These are phyloP conservation scores for Penicillium coffeae DNA, from an alignment of 495 filamentous ascomycete genomes.

Conservation along the genomic window DNA sequence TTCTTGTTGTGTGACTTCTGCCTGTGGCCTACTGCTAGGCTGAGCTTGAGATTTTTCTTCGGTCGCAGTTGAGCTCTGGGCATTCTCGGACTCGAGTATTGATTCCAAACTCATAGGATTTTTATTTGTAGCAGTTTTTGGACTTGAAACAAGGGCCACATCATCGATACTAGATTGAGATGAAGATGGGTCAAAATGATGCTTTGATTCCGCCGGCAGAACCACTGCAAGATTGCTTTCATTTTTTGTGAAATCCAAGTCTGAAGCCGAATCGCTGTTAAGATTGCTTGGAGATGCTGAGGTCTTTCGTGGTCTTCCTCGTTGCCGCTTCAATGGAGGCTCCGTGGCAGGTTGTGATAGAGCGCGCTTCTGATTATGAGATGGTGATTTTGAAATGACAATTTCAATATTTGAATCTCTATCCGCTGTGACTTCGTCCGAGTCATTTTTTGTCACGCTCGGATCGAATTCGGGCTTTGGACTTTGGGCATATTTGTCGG, in stretches of 20 bases:
- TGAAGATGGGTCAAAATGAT: too few species aligned
- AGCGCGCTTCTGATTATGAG: constrained; percentile 9
- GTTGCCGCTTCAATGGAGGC: constrained; percentile 18
- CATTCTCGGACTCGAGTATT: too few species aligned
- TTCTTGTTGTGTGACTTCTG: too few species aligned
- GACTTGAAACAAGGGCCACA: neutral
- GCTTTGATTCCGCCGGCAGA: neutral
- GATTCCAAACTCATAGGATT: too few species aligned
- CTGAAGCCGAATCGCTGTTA: neutral
- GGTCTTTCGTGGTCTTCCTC: constrained; percentile 15
- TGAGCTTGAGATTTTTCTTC: too few species aligned
- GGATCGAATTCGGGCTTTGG: neutral
- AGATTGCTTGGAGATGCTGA: neutral
- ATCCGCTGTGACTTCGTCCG: neutral
- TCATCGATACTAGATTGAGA: neutral
- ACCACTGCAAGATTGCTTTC: constrained; percentile 1
- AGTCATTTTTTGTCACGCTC: too few species aligned
- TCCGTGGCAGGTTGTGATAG: constrained; percentile 11
- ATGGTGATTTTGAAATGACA: constrained; percentile 4
- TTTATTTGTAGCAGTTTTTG: too few species aligned
- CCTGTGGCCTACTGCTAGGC: too few species aligned
- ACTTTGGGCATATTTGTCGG: neutral
- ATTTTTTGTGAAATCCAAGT: neutral
- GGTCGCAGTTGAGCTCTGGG: too few species aligned
- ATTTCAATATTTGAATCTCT: constrained; percentile 9